Evolutionary conservation across 1,139 yeast species (phyloP).

Genomic region (Debaryomycetaceae sp.): DNA sequence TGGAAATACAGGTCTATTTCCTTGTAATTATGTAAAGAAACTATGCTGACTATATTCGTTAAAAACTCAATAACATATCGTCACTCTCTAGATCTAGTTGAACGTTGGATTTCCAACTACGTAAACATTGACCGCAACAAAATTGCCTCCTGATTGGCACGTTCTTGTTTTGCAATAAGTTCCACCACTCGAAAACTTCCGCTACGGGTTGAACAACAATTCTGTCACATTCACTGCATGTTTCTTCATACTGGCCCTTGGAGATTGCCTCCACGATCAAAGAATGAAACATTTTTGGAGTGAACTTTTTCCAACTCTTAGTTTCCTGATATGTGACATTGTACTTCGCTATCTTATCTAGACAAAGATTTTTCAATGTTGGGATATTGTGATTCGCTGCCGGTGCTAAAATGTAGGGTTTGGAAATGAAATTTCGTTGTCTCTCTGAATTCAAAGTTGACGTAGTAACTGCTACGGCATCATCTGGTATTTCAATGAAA

Average conservation of each 20-base stretch:
- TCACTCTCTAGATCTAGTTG: neutral
- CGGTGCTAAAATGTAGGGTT: conserved; percentile 13
- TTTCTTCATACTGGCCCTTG: conserved; percentile 35
- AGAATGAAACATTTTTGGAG: conserved; percentile 35
- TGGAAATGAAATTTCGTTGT: conserved; percentile 21
- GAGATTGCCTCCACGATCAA: conserved; percentile 36
- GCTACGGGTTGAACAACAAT: conserved; percentile 42
- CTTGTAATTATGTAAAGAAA: conserved; percentile 47
- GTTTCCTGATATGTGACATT: conserved; percentile 47
- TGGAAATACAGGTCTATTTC: conserved; percentile 51
- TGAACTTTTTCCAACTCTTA: conserved; percentile 35
- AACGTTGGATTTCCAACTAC: conserved; percentile 17
- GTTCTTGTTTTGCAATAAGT: conserved; percentile 33
- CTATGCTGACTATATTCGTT: conserved; percentile 5
- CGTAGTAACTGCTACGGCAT: conserved; percentile 21
- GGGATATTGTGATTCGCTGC: conserved; percentile 16
- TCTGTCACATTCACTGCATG: conserved; percentile 34
- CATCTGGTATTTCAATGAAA: conserved; percentile 24
- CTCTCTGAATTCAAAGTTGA: conserved; percentile 7
- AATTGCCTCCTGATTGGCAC: conserved; percentile 39
- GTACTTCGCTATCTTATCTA: conserved; percentile 34
- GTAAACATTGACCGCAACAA: conserved; percentile 38
- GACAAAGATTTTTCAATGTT: conserved; percentile 32
- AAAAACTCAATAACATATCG: neutral
- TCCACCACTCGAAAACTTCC: conserved; percentile 48